Evolutionary conservation across 345 rosid genomes (phyloP).

Genomic region (Heritiera littoralis): DNA sequence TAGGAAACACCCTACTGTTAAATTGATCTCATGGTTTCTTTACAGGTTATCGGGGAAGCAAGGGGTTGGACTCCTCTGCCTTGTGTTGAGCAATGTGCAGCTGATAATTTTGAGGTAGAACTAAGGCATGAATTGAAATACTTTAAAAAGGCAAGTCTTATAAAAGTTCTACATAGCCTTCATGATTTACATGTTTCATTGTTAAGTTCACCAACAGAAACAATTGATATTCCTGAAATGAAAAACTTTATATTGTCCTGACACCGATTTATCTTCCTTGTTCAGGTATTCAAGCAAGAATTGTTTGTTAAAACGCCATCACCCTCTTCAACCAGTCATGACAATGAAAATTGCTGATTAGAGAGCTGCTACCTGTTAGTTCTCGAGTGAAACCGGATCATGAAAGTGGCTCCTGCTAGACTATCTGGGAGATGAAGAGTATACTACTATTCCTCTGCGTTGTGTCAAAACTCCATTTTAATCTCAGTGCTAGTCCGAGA

Average conservation of each 20-base stretch:
- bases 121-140: constrained; percentile 41
- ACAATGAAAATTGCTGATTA: constrained; percentile 14
- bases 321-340: constrained; percentile 21
- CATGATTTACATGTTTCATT: neutral
- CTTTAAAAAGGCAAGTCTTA: constrained; percentile 43
- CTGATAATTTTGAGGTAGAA: constrained; percentile 25
- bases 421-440: neutral
- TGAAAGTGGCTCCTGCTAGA: neutral
- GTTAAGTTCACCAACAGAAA: neutral
- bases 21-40: constrained; percentile 22
- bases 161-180: neutral
- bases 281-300: constrained; percentile 48
- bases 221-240: constrained; percentile 7
- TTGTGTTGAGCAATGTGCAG: constrained; percentile 23
- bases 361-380: constrained; percentile 7
- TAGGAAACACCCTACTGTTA: neutral
- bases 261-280: constrained; percentile 1
- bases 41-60: constrained; percentile 45
- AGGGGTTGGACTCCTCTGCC: constrained; percentile 15
- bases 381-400: neutral
- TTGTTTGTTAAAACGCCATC: constrained; percentile 34
- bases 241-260: constrained; percentile 1
- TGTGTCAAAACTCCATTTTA: neutral
- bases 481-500: neutral
- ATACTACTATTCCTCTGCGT: neutral